A percentile compares a stretch with the other conserved stretches of the same genome.
Conservation (phyloP, 208 protist genomes). For the Angomonas ambiguus region DNA sequence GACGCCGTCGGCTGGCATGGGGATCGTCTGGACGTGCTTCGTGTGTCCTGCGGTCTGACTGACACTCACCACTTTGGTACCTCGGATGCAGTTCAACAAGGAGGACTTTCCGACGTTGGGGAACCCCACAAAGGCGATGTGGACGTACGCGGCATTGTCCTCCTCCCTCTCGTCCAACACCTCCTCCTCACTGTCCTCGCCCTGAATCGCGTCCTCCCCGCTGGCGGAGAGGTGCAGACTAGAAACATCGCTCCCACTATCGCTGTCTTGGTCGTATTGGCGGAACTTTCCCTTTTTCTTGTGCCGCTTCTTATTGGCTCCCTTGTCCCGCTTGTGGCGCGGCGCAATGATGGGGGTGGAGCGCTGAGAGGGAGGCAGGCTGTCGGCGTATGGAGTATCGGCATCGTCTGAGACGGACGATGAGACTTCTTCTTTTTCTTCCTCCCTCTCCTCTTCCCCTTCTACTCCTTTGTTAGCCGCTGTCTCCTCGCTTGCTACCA, state of each 20-base stretch:
- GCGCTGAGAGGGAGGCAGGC: background rate
- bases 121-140: slow-evolving; percentile 88
- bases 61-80: slow-evolving; percentile 94
- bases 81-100: slow-evolving; percentile 95
- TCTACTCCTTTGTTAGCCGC: background rate
- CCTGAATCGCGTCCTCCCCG: background rate
- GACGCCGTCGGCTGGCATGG: slow-evolving; percentile 74
- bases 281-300: slow-evolving; percentile 1
- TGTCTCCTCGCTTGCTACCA: background rate
- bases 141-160: slow-evolving; percentile 30
- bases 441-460: background rate
- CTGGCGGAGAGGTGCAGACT: background rate
- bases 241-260: background rate
- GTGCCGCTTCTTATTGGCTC: slow-evolving; percentile 1
- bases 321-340: background rate
- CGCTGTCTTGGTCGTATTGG: background rate
- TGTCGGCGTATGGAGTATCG: background rate
- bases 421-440: background rate
- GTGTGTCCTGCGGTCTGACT: slow-evolving; percentile 95
- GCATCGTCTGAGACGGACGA: background rate
- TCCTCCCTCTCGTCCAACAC: slow-evolving; percentile 19
- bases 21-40: slow-evolving; percentile 96
- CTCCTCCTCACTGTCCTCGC: slow-evolving; percentile 3
- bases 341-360: slow-evolving; percentile 3
- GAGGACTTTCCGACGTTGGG: slow-evolving; percentile 96